Base-by-base conservation (phyloP, 495 filamentous ascomycete genomes). In the Thozetella sp. region DNA sequence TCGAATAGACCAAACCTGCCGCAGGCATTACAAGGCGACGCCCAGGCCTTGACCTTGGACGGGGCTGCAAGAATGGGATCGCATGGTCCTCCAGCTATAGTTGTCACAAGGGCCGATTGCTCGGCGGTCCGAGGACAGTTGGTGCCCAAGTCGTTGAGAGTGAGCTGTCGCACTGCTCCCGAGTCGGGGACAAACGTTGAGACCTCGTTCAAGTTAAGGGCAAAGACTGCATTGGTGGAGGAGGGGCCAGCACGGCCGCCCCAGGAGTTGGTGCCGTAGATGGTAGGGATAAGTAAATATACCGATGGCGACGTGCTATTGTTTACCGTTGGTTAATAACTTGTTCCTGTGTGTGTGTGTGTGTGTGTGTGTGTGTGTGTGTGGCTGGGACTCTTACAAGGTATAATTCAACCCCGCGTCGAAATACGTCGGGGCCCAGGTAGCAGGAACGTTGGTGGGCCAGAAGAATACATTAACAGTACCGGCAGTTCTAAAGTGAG, bases 301-400 rank as follows among this genome's bases (percentile, higher is more conserved):
- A 76, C 69, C 11, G 72, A 75, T 0, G 75, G 75, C 9, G 72
- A 78, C 20, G 72, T 73, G 60, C 73, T 76, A 20, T 9, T 4
- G 48, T 27, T 25, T 25, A 22, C 2, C 20, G 13, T 54, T 48
- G n/a, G 57, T 58, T 51, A 58, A 54, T 25, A 10, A n/a, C 22
- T 17, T 9, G 15, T 59, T n/a, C n/a, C n/a, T 1, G 24, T 23
- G 19, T 17, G 20, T 46, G 19, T 24, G 59, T 22, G 3, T 15
- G 56, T 1, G 24, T 23, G 19, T 17, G 20, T 46, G 19, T 1
- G 24, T 23, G 19, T 17, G 20, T 46, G 19, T 24, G 59, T 22
- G 3, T 15, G 56, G 34, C 24, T 50, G 30, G 19, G 37, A 52
- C 20, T 50, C 69, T 37, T 65, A 76, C 73, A 76, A 75, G 20